Conservation (phyloP, 2,329 filamentous ascomycete genomes). For the Penicillium sp. region DNA sequence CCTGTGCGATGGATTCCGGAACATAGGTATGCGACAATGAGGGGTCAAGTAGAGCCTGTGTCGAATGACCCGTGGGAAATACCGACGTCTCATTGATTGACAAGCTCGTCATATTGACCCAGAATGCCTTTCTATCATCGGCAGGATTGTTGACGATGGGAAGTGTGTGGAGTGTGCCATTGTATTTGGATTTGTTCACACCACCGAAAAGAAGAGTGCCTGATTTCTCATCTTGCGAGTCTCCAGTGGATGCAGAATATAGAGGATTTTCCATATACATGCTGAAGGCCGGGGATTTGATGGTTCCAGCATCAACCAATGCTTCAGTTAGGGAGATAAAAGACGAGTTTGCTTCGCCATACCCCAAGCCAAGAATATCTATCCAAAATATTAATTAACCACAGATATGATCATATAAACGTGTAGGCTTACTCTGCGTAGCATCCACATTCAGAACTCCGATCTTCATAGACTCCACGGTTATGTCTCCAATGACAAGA, state of each 20-base stretch:
- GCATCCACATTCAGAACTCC: not conserved
- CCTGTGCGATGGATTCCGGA: not conserved
- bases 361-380: not conserved
- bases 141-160: not conserved
- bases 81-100: not conserved
- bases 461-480: slow-evolving; percentile 7
- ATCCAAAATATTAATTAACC: not conserved
- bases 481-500: slow-evolving; percentile 1
- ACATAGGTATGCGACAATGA: not conserved
- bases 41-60: not conserved
- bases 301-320: slow-evolving; percentile 5
- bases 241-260: not conserved
- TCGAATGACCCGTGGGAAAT: not conserved
- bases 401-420: not conserved
- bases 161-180: not conserved
- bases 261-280: not conserved
- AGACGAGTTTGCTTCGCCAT: slow-evolving; percentile 9
- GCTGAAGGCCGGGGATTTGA: slow-evolving; percentile 10
- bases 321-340: slow-evolving; percentile 10
- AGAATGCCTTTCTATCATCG: not conserved
- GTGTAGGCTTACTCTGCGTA: not conserved
- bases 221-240: not conserved
- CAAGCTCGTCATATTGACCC: not conserved
- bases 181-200: not conserved
- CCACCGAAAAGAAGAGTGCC: not conserved